Evolutionary conservation across 2,329 filamentous ascomycete species (phyloP), one percentile per base, ranked within the genome.

Genomic region (Venturia aucupariae): DNA sequence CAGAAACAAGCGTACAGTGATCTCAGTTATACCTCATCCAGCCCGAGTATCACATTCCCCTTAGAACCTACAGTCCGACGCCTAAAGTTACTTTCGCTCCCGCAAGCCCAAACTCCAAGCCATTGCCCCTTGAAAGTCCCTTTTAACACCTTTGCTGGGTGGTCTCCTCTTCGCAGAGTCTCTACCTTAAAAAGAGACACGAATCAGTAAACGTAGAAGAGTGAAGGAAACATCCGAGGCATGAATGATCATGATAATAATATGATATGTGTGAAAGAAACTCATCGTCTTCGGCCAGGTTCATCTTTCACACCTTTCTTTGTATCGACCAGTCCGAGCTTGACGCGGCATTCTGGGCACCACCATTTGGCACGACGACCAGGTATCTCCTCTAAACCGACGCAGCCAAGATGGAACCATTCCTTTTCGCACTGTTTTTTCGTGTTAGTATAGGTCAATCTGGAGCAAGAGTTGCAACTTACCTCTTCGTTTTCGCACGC

Each of bases 321-420:
- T 32, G 51, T 63, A 22, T 55, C 62, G 24, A 48, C 63, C 35
- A 67, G 60, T 5, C 66, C 62, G n/a, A 77, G 72, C 32, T 64
- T 64, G n/a, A 63, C 54, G 13, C 63, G 35, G 27, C 63, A 64
- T 30, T 64, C 63, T 19, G 64, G 64, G 74, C 90, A 94, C 71
- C 91, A 94, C 90, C 90, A 94, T 75, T 91, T 92, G 2, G 87
- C 87, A 39, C 88, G 88, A 22, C 88, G 81, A 2, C 86, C 83
- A 13, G 90, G 89, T 66, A 89, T 84, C 30, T 86, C 83, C 7
- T 81, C 79, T 41, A 94, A 78, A 5, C 82, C 86, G 6, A 94
- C 88, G 71, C 90, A 94, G 67, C 86, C 85, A 48, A 94, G 81
- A 72, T 94, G 90, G 73, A 93, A 94, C 90, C 90, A 94, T 74